Conservation (phyloP, 2,329 filamentous ascomycete genomes). For the Dendryphion nanum region DNA sequence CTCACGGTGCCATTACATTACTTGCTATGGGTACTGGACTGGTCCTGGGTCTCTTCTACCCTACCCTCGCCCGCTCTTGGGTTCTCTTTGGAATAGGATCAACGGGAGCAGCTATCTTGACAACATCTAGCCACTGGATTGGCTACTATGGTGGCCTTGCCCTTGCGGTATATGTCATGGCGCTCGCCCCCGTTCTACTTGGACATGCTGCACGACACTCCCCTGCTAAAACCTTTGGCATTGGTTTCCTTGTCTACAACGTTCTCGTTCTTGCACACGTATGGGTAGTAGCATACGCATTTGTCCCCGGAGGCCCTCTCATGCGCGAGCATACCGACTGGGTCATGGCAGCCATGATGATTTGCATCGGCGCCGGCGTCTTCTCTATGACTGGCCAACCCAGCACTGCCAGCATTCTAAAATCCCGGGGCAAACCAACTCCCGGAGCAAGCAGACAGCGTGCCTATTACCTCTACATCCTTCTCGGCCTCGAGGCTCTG, state of each 20-base stretch:
- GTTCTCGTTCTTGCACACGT: slow-evolving; percentile 95
- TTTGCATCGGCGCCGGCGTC: slow-evolving; percentile 79
- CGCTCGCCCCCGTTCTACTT: slow-evolving; percentile 72
- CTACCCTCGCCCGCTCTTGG: slow-evolving; percentile 73
- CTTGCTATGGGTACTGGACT: slow-evolving; percentile 83
- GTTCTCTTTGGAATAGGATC: slow-evolving; percentile 75
- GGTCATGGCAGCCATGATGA: slow-evolving; percentile 86
- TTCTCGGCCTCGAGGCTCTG: slow-evolving; percentile 75
- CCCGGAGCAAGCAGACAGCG: slow-evolving; percentile 54
- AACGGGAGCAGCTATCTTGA: slow-evolving; percentile 75
- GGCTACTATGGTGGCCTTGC: slow-evolving; percentile 83
- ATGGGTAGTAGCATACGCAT: slow-evolving; percentile 97
- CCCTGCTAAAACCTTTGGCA: slow-evolving; percentile 77
- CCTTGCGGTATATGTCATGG: slow-evolving; percentile 78
- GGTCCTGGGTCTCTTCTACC: slow-evolving; percentile 70
- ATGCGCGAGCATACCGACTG: slow-evolving; percentile 94
- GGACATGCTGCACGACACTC: slow-evolving; percentile 72
- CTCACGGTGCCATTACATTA: slow-evolving; percentile 86
- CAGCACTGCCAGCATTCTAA: slow-evolving; percentile 39
- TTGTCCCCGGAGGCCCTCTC: slow-evolving; percentile 89
- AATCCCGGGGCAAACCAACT: slow-evolving; percentile 45
- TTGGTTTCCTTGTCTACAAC: slow-evolving; percentile 90
- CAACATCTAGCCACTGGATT: slow-evolving; percentile 75
- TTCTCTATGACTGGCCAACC: slow-evolving; percentile 64
- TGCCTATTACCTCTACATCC: slow-evolving; percentile 68